A percentile compares a stretch with the other conserved stretches of the same genome.
These are phyloP conservation scores for Globisporangium nagaii DNA, from an alignment of 352 stramenopile species.

Conservation along the genomic window DNA sequence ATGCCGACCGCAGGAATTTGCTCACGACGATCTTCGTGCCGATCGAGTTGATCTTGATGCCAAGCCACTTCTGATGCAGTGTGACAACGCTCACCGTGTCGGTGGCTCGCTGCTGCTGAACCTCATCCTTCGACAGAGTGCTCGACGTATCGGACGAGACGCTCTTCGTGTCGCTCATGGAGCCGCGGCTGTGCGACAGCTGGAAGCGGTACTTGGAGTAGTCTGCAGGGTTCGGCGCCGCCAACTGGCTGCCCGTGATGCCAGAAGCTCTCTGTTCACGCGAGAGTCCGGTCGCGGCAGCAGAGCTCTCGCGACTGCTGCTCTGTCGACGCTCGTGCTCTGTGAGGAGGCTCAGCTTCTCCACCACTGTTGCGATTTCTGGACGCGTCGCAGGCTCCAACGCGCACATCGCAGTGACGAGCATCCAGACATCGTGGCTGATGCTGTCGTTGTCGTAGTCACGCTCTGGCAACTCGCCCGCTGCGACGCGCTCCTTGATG, in stretches of 20 bases:
- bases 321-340: constrained; percentile 30
- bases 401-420: background rate
- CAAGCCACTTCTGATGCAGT: constrained; percentile 65
- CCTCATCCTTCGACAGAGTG: constrained; percentile 5
- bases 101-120: background rate
- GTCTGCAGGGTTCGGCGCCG: background rate
- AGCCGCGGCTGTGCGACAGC: constrained; percentile 12
- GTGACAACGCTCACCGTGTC: constrained; percentile 29
- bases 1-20: constrained; percentile 59
- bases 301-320: no score
- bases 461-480: constrained; percentile 33
- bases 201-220: constrained; percentile 13
- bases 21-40: constrained; percentile 65
- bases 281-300: no score
- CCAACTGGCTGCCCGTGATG: background rate
- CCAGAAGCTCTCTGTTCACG: background rate
- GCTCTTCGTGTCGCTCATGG: constrained; percentile 8
- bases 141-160: background rate
- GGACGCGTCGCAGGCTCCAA: constrained; percentile 20
- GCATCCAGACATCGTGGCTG: background rate
- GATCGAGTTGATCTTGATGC: constrained; percentile 75
- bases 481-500: constrained; percentile 32
- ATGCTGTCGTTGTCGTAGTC: constrained; percentile 1
- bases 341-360: constrained; percentile 34
- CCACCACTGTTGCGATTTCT: constrained; percentile 37